Evolutionary conservation across 257 asterid genomes (phyloP), one percentile per base, ranked within the genome.

Genomic region (Jaltomata sinuosa): DNA sequence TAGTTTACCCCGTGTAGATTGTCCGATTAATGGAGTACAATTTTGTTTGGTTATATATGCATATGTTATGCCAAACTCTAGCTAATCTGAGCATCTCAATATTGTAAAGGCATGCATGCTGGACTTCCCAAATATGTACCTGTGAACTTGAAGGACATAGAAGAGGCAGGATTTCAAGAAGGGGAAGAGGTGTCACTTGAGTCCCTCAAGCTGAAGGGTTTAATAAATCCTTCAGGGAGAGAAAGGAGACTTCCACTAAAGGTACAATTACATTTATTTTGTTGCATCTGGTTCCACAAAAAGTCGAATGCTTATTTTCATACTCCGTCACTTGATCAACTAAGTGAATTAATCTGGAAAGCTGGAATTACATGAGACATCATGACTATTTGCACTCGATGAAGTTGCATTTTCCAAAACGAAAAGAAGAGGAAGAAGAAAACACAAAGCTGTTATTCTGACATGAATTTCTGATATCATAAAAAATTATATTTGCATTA

Each of bases 161-260:
- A 87, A 62, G 95, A 86, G 5, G 97, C 94, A 1, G 99, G 95
- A 49, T 97, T 97, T 84, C 83, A 91, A 87, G 99, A 93, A 85
- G 99, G 99, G 50, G 99, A 95, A 87, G 99, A 90, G 91, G 97
- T 97, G 67, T 95, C 99, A 12, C 85, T 94, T 89, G 98, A 95
- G 90, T 91, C 99, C 11, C 89, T 97, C 94, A 95, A 92, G 91
- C 84, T 81, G 87, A 97, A 87, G 87, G 97, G 99, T 82, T 81
- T 97, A 85, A 94, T 97, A 83, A 97, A 97, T 79, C 99, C 99
- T 82, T 95, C 99, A 0, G 99, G 99, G 80, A 91, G 99, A 88
- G 99, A 95, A 83, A 92, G 97, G 89, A 95, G 83, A 83, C 98
- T 95, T 83, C 99, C 99, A 80, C 84, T 97, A 6, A 97, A 97